Percentiles rank a stretch among this genome's conserved stretches.
Evolutionary conservation across 2,329 filamentous ascomycete genomes (phyloP).

Genomic region (Exophiala sideris): DNA sequence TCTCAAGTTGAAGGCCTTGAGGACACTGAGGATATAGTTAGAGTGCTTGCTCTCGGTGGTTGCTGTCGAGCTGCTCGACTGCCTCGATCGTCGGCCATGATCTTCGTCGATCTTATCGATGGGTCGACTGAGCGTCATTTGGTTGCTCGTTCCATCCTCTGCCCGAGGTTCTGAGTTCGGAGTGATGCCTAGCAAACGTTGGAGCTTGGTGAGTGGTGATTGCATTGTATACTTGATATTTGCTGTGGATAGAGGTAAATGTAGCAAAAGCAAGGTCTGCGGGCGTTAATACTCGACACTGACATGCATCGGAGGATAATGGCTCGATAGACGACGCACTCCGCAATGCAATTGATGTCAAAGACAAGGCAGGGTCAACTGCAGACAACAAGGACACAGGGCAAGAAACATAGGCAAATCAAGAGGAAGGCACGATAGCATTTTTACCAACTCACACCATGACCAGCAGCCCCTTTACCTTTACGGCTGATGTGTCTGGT

Average conservation of each 20-base stretch:
- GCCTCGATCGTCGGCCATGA: not conserved
- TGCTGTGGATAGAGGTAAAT: too few relatives aligned
- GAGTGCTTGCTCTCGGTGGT: conserved; percentile 10
- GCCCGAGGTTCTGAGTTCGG: not conserved
- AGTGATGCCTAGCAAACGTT: conserved; percentile 13
- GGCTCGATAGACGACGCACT: not conserved
- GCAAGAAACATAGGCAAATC: not conserved
- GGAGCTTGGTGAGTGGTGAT: conserved; percentile 11
- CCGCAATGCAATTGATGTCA: not conserved
- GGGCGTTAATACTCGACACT: too few relatives aligned
- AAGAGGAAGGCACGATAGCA: not conserved
- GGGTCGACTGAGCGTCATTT: not conserved
- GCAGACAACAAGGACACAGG: not conserved
- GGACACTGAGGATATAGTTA: conserved; percentile 36
- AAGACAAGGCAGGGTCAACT: not conserved
- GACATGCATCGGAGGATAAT: too few relatives aligned
- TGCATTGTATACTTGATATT: conserved; percentile 3
- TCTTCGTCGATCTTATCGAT: not conserved
- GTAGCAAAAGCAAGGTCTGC: too few relatives aligned
- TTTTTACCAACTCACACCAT: not conserved
- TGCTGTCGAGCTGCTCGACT: conserved; percentile 6
- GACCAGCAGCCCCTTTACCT: conserved; percentile 9
- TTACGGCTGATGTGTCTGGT: conserved; percentile 6
- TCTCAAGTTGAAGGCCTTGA: conserved; percentile 47
- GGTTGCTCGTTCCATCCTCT: conserved; percentile 1